Conservation (phyloP, 1,139 yeast species). For the Lipomyces yarrowii region DNA sequence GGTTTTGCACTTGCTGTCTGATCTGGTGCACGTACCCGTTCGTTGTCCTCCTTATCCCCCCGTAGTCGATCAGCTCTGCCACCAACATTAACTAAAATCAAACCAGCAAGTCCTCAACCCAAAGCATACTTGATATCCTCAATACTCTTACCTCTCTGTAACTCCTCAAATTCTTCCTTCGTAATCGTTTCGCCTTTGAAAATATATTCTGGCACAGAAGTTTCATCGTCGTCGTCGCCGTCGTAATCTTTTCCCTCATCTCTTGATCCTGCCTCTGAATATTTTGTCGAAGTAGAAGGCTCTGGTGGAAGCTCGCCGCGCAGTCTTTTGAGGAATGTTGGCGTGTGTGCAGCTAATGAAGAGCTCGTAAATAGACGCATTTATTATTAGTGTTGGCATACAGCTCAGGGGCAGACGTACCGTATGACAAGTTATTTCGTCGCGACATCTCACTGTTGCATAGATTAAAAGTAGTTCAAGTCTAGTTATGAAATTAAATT, state of each 20-base stretch:
- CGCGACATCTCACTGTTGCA: background rate
- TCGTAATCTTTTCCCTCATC: constrained; percentile 6
- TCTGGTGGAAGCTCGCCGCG: constrained; percentile 25
- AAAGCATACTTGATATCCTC: constrained; percentile 20
- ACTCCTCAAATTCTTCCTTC: constrained; percentile 20
- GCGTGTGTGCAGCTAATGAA: constrained; percentile 16
- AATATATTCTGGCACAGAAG: constrained; percentile 17
- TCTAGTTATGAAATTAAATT: no score
- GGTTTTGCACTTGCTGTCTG: constrained; percentile 3
- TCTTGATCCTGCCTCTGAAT: background rate
- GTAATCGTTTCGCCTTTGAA: constrained; percentile 25
- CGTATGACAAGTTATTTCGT: constrained; percentile 8
- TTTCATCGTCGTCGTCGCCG: constrained; percentile 21
- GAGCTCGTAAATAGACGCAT: background rate
- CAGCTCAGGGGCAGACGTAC: background rate
- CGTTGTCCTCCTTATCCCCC: background rate
- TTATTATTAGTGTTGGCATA: background rate
- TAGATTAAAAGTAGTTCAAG: background rate
- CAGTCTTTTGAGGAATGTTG: constrained; percentile 24
- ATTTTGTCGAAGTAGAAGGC: constrained; percentile 19
- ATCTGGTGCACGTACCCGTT: background rate
- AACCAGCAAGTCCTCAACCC: no score
- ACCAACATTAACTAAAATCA: background rate
- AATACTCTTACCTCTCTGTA: constrained; percentile 19
- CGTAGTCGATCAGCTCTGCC: constrained; percentile 1